A percentile compares a stretch with the other conserved stretches of the same genome.
phyloP scores from a whole-genome alignment of 2,329 filamentous ascomycete genomes.

The Aureobasidium pullulans region DNA sequence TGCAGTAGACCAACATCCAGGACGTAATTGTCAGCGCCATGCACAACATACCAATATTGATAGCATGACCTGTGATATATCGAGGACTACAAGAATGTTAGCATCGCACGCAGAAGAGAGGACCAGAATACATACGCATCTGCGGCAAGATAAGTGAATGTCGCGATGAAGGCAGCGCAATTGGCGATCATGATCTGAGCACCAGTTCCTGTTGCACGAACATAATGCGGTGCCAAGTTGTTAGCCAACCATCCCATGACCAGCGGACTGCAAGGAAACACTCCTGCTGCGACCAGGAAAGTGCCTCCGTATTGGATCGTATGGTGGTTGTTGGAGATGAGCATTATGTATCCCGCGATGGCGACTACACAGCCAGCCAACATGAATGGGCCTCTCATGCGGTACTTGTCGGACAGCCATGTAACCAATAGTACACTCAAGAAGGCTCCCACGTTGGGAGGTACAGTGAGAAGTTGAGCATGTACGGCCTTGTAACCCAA shows the following conservation, averaged over 20 bases:
- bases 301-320: constrained; percentile 31
- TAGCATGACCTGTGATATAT: constrained; percentile 32
- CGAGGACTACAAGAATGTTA: constrained; percentile 22
- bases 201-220: constrained; percentile 30
- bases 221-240: constrained; percentile 32
- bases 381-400: constrained; percentile 29
- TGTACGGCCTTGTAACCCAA: constrained; percentile 35
- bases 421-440: constrained; percentile 28
- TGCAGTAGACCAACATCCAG: constrained; percentile 28
- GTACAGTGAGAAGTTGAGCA: constrained; percentile 31
- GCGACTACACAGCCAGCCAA: constrained; percentile 26
- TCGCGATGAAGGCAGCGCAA: constrained; percentile 32
- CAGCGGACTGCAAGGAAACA: constrained; percentile 27
- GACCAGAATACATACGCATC: constrained; percentile 30
- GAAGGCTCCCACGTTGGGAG: constrained; percentile 30
- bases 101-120: background rate
- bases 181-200: constrained; percentile 32
- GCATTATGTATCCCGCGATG: constrained; percentile 31
- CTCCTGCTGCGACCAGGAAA: constrained; percentile 28
- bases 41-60: constrained; percentile 30
- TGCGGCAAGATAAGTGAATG: constrained; percentile 33
- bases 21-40: constrained; percentile 25
- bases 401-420: constrained; percentile 28
- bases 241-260: constrained; percentile 32
- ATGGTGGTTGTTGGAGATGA: constrained; percentile 26